Evolutionary conservation across 176 grass and related monocot species (phyloP), one percentile per base, ranked within the genome.

Genomic region (Phragmites australis): DNA sequence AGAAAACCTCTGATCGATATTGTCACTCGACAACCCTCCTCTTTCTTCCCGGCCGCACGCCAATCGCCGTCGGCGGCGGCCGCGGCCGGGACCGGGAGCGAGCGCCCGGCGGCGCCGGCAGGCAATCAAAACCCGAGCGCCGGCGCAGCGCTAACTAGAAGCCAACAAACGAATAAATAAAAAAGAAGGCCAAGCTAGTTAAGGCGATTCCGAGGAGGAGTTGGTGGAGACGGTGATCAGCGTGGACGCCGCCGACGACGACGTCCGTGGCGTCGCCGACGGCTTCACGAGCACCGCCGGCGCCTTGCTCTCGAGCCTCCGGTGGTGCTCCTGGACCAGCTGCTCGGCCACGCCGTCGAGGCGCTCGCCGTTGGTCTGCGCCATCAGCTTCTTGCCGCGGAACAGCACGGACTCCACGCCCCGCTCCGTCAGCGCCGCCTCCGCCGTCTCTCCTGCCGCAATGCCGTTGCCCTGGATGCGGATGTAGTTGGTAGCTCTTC

Each of bases 401-500:
- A 97, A 97, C 42, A 94, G 65, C 19, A 93, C 87, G 0, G 94
- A 90, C 64, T 94, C 91, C 37, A 97, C 87, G 2, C 87, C 43
- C 12, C 87, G 72, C 80, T 94, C 94, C 59, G 78, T 27, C 69
- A 97, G 70, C 32, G 86, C 71, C 34, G 80, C 84, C 64, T 88
- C 89, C 72, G 81, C 81, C 31, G 77, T 91, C 52, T 47, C 70
- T 30, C 86, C 81, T 7, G 3, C 7, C 1, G 62, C 80, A 8
- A 90, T 89, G 58, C 90, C 86, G 55, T 94, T 89, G 22, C 91
- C 87, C 89, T 96, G 91, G 70, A 97, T 86, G 25, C 94, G 91
- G 39, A 86, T 55, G 59, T 97, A 97, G 88, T 84, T 97, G 47
- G 25, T 86, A 22, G 67, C 78, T 41, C 91, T 75, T 60, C 53